Percentiles rank a stretch among this genome's conserved stretches.
phyloP scores from a whole-genome alignment of 345 rosid genomes.

The Syzygium aromaticum region DNA sequence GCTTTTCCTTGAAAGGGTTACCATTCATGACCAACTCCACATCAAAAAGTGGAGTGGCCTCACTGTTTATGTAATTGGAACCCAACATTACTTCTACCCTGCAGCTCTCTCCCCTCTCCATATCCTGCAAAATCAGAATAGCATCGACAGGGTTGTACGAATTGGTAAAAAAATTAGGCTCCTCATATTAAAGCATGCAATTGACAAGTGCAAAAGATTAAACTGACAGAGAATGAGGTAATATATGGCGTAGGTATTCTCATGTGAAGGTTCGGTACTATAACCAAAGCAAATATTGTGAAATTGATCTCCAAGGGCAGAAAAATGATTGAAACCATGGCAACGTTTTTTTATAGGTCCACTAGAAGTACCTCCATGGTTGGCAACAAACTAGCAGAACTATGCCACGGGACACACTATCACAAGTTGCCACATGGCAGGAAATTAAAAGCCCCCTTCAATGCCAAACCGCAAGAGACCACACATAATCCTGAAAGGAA shows the following conservation, averaged over 20 bases:
- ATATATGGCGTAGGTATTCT: neutral
- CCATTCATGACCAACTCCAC: slow-evolving; percentile 41
- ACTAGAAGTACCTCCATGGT: neutral
- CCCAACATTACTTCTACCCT: slow-evolving; percentile 6
- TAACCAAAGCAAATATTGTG: neutral
- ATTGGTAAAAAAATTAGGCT: neutral
- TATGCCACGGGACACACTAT: neutral
- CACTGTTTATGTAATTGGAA: slow-evolving; percentile 13
- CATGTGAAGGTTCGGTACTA: neutral
- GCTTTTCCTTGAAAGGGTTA: slow-evolving; percentile 25
- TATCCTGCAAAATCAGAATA: slow-evolving; percentile 35
- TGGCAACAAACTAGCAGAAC: neutral
- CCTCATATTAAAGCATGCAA: neutral
- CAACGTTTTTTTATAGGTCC: neutral
- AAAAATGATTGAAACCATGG: neutral
- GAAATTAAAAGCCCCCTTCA: neutral
- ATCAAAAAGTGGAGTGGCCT: slow-evolving; percentile 40
- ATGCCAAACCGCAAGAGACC: neutral
- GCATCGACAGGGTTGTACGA: neutral
- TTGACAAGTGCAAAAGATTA: neutral
- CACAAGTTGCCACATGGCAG: neutral
- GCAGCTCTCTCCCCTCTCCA: slow-evolving; percentile 10
- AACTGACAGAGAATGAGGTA: neutral
- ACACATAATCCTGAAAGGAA: neutral
- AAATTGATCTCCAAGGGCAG: neutral